Conservation (phyloP, 345 rosid species). For the Populus pruinosa region DNA sequence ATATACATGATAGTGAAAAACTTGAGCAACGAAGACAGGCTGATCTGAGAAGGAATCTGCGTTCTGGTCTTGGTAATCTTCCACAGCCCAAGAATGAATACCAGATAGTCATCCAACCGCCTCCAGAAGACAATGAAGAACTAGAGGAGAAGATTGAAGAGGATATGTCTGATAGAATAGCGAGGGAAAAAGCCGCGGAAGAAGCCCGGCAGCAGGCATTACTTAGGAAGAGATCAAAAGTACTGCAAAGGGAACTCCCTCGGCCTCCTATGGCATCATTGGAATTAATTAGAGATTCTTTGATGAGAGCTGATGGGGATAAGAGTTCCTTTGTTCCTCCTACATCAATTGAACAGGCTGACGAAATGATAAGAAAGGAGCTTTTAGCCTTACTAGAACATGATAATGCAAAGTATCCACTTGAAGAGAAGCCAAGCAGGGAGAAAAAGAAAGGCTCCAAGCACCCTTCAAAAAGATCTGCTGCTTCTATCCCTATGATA, state of each 20-base stretch:
- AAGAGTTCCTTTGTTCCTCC: conserved; percentile 95
- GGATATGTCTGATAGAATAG: conserved; percentile 94
- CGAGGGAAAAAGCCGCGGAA: conserved; percentile 88
- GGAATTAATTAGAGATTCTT: conserved; percentile 77
- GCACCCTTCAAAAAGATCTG: conserved; percentile 51
- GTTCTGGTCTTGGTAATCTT: conserved; percentile 68
- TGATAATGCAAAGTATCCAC: conserved; percentile 98
- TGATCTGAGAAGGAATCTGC: conserved; percentile 72
- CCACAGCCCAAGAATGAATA: conserved; percentile 97
- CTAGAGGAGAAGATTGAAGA: conserved; percentile 93
- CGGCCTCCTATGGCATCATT: conserved; percentile 88
- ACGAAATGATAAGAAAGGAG: conserved; percentile 81
- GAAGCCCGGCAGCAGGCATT: conserved; percentile 82
- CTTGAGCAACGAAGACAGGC: conserved; percentile 76
- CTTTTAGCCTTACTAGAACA: conserved; percentile 75
- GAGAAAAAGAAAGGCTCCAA: conserved; percentile 81
- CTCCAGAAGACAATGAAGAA: conserved; percentile 81
- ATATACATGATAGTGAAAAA: conserved; percentile 65
- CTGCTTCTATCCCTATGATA: conserved; percentile 48
- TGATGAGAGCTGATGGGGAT: conserved; percentile 77
- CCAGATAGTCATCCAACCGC: conserved; percentile 76
- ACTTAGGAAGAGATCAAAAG: conserved; percentile 95
- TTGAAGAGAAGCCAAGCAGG: conserved; percentile 60
- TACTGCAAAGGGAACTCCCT: conserved; percentile 94
- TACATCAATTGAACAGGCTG: conserved; percentile 79